Evolutionary conservation across 192 early-diverging fungal genomes (phyloP), one percentile per base, ranked within the genome.

Genomic region (Umbelopsis sp.): DNA sequence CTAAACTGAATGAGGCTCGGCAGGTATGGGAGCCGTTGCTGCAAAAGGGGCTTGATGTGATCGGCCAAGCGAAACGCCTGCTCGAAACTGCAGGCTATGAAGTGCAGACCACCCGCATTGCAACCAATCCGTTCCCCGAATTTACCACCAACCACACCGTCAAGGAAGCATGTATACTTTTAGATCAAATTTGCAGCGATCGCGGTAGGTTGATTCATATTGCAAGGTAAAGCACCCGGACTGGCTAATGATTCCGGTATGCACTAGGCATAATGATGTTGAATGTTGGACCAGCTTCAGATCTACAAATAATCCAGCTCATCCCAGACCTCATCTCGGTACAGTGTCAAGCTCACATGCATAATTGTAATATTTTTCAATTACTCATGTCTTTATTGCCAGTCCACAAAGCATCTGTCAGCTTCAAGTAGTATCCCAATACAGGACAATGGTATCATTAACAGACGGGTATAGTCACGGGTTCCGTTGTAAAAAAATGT

Each of bases 51-150:
- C 33, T 44, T 22, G n/a, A 50, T 9, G 27, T 55, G 0, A 37
- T 55, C 20, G 18, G 21, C 16, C 2, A 16, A 22, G 69, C 51
- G 1, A 44, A 71, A 16, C n/a, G 0, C 7, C 15, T 25, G 0
- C 25, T 71, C 10, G 52, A 51, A 10, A n/a, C 16, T 18, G 30
- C 21, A 46, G 68, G 68, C 11, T 69, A 69, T 25, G 68, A 69
- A 33, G 68, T 69, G 15, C 68, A 69, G 22, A 69, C 68, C 20
- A 49, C 49, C 21, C 68, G 68, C 35, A 50, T 69, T 3, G 51
- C 68, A n/a, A 69, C 69, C 45, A 71, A 71, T 37, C 53, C 50
- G 20, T 51, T 71, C 45, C 69, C 50, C 15, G 69, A 71, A 58
- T 71, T 69, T 49, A 69, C 67, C 9, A 35, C 21, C 22, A 30